Conservation (phyloP, 805 yeast genomes). For the Debaryomyces prosopidis region DNA sequence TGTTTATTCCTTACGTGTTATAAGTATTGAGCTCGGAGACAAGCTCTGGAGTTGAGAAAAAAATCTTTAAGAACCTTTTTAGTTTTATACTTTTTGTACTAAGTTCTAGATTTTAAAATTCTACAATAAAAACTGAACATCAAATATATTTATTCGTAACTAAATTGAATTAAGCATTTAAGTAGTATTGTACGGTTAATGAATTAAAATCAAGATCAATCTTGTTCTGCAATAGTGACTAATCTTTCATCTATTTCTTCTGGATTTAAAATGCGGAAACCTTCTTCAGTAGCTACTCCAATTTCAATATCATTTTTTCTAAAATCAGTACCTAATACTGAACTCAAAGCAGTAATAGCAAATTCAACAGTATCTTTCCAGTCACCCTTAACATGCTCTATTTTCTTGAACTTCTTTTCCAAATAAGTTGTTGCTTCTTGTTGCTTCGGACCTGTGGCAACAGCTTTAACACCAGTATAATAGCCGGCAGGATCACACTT, state of each 20-base stretch:
- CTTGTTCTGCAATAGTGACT: slow-evolving; percentile 94
- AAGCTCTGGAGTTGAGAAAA: neutral
- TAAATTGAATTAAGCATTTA: neutral
- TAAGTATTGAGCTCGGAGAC: slow-evolving; percentile 25
- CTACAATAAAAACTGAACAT: neutral
- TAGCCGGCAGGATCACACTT: slow-evolving; percentile 99
- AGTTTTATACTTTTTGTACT: neutral
- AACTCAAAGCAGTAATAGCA: slow-evolving; percentile 83
- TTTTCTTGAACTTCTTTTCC: slow-evolving; percentile 83
- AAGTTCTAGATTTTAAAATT: neutral
- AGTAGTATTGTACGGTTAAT: neutral
- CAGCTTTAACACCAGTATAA: slow-evolving; percentile 85
- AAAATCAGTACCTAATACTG: slow-evolving; percentile 88
- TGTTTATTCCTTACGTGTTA: slow-evolving; percentile 85
- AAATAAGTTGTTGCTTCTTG: slow-evolving; percentile 89
- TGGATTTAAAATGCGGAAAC: slow-evolving; percentile 70
- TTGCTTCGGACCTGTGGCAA: slow-evolving; percentile 95
- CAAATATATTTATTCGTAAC: neutral
- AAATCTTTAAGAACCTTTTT: neutral
- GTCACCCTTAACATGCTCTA: slow-evolving; percentile 68
- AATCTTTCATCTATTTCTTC: slow-evolving; percentile 95
- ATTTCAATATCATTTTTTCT: slow-evolving; percentile 91
- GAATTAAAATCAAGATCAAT: slow-evolving; percentile 38
- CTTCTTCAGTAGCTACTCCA: slow-evolving; percentile 77
- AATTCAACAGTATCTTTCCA: slow-evolving; percentile 89